Percentiles rank a stretch among this genome's conserved stretches.
phyloP scores from a whole-genome alignment of 306 rosid genomes.

The Malus orientalis region DNA sequence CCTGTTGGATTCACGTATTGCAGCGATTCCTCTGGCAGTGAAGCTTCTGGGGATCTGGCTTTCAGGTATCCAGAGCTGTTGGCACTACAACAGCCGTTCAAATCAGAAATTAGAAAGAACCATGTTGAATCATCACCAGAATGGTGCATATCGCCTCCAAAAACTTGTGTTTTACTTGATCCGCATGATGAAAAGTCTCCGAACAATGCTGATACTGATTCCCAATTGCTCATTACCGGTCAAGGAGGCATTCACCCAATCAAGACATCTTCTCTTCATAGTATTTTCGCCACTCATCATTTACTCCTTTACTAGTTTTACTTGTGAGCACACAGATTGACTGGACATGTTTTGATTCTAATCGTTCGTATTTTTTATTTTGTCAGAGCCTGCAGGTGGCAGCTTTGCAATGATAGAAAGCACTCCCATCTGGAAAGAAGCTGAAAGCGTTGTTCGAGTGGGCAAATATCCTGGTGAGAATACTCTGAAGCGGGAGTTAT shows the following conservation, averaged over 20 bases:
- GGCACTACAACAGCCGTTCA: constrained; percentile 37
- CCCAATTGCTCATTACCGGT: constrained; percentile 2
- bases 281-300: constrained; percentile 23
- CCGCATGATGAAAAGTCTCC: constrained; percentile 48
- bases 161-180: constrained; percentile 73
- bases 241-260: constrained; percentile 24
- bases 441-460: constrained; percentile 37
- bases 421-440: constrained; percentile 62
- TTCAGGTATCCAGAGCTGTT: constrained; percentile 61
- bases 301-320: neutral
- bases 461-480: constrained; percentile 78
- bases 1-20: constrained; percentile 51
- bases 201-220: constrained; percentile 22
- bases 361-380: neutral
- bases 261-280: constrained; percentile 30
- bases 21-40: constrained; percentile 40
- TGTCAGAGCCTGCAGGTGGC: constrained; percentile 33
- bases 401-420: constrained; percentile 28
- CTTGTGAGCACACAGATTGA: constrained; percentile 2
- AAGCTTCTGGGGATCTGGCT: constrained; percentile 40
- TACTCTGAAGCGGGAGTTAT: constrained; percentile 82
- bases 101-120: constrained; percentile 39
- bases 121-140: constrained; percentile 53
- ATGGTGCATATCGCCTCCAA: constrained; percentile 86
- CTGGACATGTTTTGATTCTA: neutral